Percentiles rank a stretch among this genome's conserved stretches.
Conservation (phyloP, 306 rosid genomes). For the Myrica gale region DNA sequence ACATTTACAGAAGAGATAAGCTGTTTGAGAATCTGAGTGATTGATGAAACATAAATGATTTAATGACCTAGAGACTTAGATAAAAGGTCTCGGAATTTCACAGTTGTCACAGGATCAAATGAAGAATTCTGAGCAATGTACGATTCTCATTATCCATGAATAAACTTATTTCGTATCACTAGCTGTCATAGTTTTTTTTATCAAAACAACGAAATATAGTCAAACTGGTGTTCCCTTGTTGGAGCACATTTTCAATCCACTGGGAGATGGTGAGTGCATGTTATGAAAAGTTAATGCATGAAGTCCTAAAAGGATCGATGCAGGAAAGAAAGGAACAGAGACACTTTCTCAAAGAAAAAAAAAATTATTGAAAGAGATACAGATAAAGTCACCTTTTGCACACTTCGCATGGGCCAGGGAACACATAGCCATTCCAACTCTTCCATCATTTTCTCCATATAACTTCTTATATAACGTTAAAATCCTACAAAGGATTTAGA, state of each 20-base stretch:
- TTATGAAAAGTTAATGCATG: background rate
- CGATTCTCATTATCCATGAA: background rate
- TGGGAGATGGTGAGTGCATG: background rate
- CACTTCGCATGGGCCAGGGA: slow-evolving; percentile 80
- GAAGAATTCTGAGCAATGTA: background rate
- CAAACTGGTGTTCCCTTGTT: background rate
- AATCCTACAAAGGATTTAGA: slow-evolving; percentile 45
- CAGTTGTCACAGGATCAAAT: background rate
- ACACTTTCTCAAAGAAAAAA: background rate
- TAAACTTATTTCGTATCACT: background rate
- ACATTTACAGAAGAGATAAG: slow-evolving; percentile 20
- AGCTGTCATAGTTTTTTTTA: background rate
- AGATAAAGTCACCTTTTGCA: slow-evolving; percentile 62
- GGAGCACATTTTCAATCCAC: background rate
- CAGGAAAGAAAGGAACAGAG: slow-evolving; percentile 8
- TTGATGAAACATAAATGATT: background rate
- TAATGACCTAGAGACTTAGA: background rate
- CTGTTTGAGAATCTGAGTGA: background rate
- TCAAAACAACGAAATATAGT: background rate
- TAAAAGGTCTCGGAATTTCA: background rate
- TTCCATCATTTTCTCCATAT: slow-evolving; percentile 80
- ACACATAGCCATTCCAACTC: slow-evolving; percentile 83
- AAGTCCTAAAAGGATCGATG: background rate
- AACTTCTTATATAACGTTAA: slow-evolving; percentile 52
- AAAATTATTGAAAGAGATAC: slow-evolving; percentile 15